Evolutionary conservation across 768 basidiomycete species (phyloP).

Genomic region (Russula abietina): DNA sequence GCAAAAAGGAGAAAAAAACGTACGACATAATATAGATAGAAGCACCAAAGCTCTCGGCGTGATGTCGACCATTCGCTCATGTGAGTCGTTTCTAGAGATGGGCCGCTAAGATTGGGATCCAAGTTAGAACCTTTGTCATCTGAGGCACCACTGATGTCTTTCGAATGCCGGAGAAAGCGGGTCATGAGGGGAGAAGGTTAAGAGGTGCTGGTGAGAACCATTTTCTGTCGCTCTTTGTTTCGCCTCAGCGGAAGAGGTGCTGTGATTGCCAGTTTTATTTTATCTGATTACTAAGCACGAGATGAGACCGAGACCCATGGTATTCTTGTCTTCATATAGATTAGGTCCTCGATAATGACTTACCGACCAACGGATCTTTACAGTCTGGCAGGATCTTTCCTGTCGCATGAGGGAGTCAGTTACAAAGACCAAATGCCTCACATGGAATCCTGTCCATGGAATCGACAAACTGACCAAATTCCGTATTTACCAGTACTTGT

Average conservation of each 20-base stretch:
- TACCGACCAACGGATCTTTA: too few species aligned
- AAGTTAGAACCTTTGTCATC: background rate
- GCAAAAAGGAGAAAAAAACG: slow-evolving; percentile 12
- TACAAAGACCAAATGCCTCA: too few species aligned
- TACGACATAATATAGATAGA: slow-evolving; percentile 53
- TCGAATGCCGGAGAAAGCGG: background rate
- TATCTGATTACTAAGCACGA: too few species aligned
- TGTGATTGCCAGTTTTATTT: background rate
- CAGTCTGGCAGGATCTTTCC: too few species aligned
- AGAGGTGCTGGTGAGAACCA: slow-evolving; percentile 67
- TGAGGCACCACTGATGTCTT: background rate
- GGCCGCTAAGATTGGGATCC: background rate
- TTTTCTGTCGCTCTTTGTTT: slow-evolving; percentile 35
- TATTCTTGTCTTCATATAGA: too few species aligned
- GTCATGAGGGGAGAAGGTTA: slow-evolving; percentile 83
- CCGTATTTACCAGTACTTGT: too few species aligned
- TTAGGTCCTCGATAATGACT: too few species aligned
- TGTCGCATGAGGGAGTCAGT: too few species aligned
- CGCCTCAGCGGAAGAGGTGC: background rate
- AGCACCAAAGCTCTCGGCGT: slow-evolving; percentile 42
- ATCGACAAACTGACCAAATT: too few species aligned
- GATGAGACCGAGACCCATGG: too few species aligned
- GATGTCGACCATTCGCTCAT: slow-evolving; percentile 24
- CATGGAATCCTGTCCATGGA: too few species aligned
- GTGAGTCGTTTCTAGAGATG: background rate